These are phyloP conservation scores for Neofusicoccum laricinum DNA, from an alignment of 2,329 filamentous ascomycete species.

Conservation along the genomic window DNA sequence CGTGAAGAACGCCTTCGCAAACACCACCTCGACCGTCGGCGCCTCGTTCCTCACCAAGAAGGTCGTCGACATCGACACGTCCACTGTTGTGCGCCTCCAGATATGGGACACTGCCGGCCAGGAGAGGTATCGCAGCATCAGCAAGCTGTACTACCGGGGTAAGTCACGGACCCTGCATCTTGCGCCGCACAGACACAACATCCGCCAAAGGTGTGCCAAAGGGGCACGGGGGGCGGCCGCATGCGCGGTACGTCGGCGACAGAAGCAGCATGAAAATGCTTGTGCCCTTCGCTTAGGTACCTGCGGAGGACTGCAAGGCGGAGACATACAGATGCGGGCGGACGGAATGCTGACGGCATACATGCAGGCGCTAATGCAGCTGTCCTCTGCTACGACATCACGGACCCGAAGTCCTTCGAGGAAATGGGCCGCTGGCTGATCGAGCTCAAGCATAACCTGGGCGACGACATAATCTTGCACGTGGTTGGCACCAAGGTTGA, in stretches of 20 bases:
- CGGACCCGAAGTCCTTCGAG: slow-evolving; percentile 76
- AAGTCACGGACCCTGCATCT: slow-evolving; percentile 19
- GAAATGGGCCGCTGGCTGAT: slow-evolving; percentile 92
- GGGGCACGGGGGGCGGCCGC: background rate
- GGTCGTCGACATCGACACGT: slow-evolving; percentile 72
- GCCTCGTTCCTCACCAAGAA: slow-evolving; percentile 63
- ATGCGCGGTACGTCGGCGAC: background rate
- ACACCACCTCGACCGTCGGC: slow-evolving; percentile 48
- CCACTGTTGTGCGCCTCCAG: slow-evolving; percentile 84
- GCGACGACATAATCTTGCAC: slow-evolving; percentile 77
- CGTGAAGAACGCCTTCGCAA: slow-evolving; percentile 64
- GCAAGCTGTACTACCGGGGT: slow-evolving; percentile 85
- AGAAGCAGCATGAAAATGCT: background rate
- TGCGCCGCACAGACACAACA: background rate
- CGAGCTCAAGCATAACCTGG: slow-evolving; percentile 76
- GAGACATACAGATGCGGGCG: background rate
- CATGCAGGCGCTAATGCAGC: slow-evolving; percentile 77
- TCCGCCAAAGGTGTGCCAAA: background rate
- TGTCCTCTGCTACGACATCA: slow-evolving; percentile 93
- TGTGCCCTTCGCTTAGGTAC: background rate
- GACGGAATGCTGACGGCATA: slow-evolving; percentile 12
- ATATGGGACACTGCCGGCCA: slow-evolving; percentile 98
- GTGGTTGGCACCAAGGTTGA: slow-evolving; percentile 82
- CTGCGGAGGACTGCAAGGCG: background rate
- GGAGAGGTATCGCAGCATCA: slow-evolving; percentile 92